Evolutionary conservation across 2,329 filamentous ascomycete species (phyloP), one percentile per base, ranked within the genome.

Genomic region (Hypoxylon sp.): DNA sequence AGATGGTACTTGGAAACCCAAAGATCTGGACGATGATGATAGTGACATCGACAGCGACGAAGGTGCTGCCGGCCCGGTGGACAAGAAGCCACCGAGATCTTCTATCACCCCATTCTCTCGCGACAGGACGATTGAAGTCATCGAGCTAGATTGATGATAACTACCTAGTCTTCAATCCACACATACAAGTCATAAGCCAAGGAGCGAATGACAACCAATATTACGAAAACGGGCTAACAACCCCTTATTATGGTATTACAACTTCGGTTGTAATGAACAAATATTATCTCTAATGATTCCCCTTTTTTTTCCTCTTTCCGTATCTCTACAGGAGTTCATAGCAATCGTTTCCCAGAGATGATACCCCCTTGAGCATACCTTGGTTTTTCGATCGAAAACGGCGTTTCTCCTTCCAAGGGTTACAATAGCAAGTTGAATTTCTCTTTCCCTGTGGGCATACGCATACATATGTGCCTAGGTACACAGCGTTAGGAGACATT

Each of bases 1-100:
- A 1, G 86, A 92, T 75, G 91, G 91, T 0, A 82, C 77, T 1
- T 96, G 92, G 92, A 82, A 80, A 52, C 78, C 85, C 0, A 76
- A 80, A 8, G 70, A 76, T n/a, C 70, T 67, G 5, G 71, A 67
- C 3, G 76, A 76, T 12, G 77, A 78, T 11, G 76, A 79, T 27
- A 75, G 67, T 21, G 76, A 76, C 16, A 46, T 60, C 5, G 74
- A 73, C 25, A 77, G 74, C 43, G 78, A 79, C 25, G 75, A 71
- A 5, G 73, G 75, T 19, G 68, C 12, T 25, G 60, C 29, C 21
- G 30, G 56, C 6, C 55, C 62, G 9, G 46, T 52, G 23, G 32
- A 50, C 25, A 67, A 63, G 27, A 68, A 61, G 32, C n/a, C 60
- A 4, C 19, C 53, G 1, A 56, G 21, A 2, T 30, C 65, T 16